phyloP scores from a whole-genome alignment of 306 rosid genomes.

The Sindora glabra region DNA sequence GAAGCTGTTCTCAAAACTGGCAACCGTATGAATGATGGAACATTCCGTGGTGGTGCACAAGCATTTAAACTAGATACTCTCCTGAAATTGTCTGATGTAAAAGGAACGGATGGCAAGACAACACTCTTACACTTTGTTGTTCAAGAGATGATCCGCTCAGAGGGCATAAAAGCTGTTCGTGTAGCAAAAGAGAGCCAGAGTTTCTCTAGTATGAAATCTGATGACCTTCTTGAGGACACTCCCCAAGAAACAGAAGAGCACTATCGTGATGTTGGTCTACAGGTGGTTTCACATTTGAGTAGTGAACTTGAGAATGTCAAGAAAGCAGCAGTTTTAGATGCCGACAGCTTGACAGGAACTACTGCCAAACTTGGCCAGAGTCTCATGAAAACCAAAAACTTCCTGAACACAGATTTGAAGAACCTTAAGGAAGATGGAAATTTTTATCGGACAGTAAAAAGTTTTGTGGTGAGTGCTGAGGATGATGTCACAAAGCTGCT shows the following conservation, averaged over 20 bases:
- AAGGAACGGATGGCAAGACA: constrained; percentile 90
- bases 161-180: constrained; percentile 73
- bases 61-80: constrained; percentile 95
- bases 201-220: constrained; percentile 58
- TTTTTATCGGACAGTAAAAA: constrained; percentile 43
- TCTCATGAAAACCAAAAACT: constrained; percentile 44
- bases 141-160: constrained; percentile 85
- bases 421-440: constrained; percentile 26
- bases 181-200: constrained; percentile 39
- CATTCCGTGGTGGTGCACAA: constrained; percentile 92
- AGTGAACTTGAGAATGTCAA: constrained; percentile 72
- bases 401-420: constrained; percentile 44
- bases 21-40: constrained; percentile 93
- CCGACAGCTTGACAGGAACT: constrained; percentile 71
- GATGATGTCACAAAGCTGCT: constrained; percentile 38
- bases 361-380: constrained; percentile 62
- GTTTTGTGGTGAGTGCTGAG: constrained; percentile 70
- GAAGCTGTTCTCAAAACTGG: constrained; percentile 99
- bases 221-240: constrained; percentile 44
- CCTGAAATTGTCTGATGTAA: constrained; percentile 82
- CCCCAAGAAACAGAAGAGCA: constrained; percentile 50
- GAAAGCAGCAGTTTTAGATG: constrained; percentile 75
- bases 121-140: constrained; percentile 89
- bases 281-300: constrained; percentile 62
- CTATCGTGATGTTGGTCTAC: constrained; percentile 56